phyloP scores from a whole-genome alignment of 768 basidiomycete species.

The Mycena haematopus region DNA sequence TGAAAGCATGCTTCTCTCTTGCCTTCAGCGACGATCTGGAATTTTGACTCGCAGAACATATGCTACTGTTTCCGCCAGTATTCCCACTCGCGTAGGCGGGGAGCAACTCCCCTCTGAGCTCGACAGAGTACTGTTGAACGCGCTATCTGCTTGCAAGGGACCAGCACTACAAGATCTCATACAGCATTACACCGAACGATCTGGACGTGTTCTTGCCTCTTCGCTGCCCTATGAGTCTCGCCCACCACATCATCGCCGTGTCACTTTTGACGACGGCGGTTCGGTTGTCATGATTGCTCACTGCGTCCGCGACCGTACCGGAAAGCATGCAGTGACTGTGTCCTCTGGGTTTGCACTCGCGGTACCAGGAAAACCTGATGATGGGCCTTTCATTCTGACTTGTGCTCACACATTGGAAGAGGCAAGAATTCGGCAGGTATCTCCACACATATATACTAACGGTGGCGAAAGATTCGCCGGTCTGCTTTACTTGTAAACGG shows the following conservation, averaged over 20 bases:
- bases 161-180: slow-evolving; percentile 41
- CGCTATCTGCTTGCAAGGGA: background rate
- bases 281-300: slow-evolving; percentile 61
- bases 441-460: slow-evolving; percentile 14
- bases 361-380: slow-evolving; percentile 29
- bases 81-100: background rate
- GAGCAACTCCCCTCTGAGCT: slow-evolving; percentile 14
- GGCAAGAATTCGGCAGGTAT: slow-evolving; percentile 39
- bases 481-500: slow-evolving; percentile 37
- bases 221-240: slow-evolving; percentile 60
- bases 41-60: background rate
- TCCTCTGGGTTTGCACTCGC: slow-evolving; percentile 66
- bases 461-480: slow-evolving; percentile 40
- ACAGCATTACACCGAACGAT: slow-evolving; percentile 48
- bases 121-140: slow-evolving; percentile 5
- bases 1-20: background rate
- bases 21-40: background rate
- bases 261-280: slow-evolving; percentile 36
- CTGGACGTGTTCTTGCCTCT: slow-evolving; percentile 49
- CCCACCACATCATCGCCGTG: slow-evolving; percentile 40
- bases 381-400: slow-evolving; percentile 51
- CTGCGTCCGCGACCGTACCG: slow-evolving; percentile 42
- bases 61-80: slow-evolving; percentile 11
- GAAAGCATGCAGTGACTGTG: slow-evolving; percentile 52
- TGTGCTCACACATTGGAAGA: slow-evolving; percentile 72